A percentile compares a stretch with the other conserved stretches of the same genome.
Evolutionary conservation across 202 grass and related monocot species (phyloP).

Genomic region (Schoenoplectus tabernaemontani): DNA sequence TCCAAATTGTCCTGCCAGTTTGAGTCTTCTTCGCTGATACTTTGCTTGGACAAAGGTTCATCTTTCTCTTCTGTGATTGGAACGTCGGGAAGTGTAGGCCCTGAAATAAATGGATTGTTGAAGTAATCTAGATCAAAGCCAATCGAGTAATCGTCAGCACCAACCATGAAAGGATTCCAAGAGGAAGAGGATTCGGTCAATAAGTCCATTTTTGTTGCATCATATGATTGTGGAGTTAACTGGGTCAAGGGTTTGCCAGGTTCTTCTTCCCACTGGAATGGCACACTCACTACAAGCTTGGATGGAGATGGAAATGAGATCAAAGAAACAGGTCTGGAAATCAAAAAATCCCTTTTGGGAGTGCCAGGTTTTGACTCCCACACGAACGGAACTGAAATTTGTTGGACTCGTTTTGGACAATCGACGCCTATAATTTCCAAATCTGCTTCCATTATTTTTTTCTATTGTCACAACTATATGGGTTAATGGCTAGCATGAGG

Average conservation of each 20-base stretch:
- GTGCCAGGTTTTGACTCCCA: conserved; percentile 72
- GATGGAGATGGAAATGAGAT: conserved; percentile 31
- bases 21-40: conserved; percentile 16
- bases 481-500: conserved; percentile 11
- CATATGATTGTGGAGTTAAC: not conserved
- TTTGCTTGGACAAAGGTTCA: conserved; percentile 4
- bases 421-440: conserved; percentile 38
- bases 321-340: conserved; percentile 32
- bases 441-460: conserved; percentile 32
- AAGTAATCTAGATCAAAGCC: conserved; percentile 53
- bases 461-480: conserved; percentile 6
- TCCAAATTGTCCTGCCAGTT: conserved; percentile 23
- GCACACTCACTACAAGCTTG: conserved; percentile 69
- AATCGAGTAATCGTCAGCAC: conserved; percentile 35
- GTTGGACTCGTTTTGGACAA: conserved; percentile 43
- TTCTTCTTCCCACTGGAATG: conserved; percentile 86
- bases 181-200: conserved; percentile 20
- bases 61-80: conserved; percentile 17
- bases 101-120: conserved; percentile 33
- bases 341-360: conserved; percentile 57
- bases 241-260: conserved; percentile 53
- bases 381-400: conserved; percentile 82
- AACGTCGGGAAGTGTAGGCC: conserved; percentile 8
- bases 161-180: conserved; percentile 55
- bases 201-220: not conserved